Base-by-base conservation (phyloP, 1,139 yeast genomes). In the Lizanozyma gosingica region DNA sequence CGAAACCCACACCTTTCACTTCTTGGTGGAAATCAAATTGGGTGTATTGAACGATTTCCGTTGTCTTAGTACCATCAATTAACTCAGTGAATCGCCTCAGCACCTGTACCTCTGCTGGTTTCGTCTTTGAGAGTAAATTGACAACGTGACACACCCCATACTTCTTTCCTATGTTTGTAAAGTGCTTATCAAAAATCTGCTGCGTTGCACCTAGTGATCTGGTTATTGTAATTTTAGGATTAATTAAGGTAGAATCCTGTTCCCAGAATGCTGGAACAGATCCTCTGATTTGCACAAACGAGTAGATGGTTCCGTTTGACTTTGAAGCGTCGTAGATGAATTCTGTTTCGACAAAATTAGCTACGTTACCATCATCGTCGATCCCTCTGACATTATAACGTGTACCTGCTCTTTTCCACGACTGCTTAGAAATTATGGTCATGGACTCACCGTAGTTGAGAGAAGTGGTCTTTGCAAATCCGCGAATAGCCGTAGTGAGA, bases 251-350 rank as follows among this genome's bases (percentile, higher is more conserved):
- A 1, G 94, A 80, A 53, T 90, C 97, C 58, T 94, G 99, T 57
- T 94, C 98, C 98, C 98, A 94, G 56, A 94, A 94, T 1, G 94
- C 73, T 0, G 99, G 98, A 2, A 92, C 92, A 14, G 95, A 84
- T 2, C 99, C 99, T 57, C 99, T 71, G 14, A 92, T 76, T 59
- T 90, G 96, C 1, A 84, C 78, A 57, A 81, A 90, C 2, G 97
- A 79, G 56, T 78, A 87, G 33, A 81, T 70, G 39, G 76, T 76
- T 3, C 53, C 43, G 33, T 56, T 57, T 9, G 65, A 48, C 11
- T 67, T 63, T 1, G 76, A 73, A 41, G 71, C 66, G 56, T 74
- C 78, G 50, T 80, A 59, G 33, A 92, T 81, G 37, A 87, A 74
- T 58, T 94, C 99, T 0, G 97, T 86, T 55, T 92, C 98, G 32